Evolutionary conservation across 148 eudicot genomes (phyloP), one percentile per base, ranked within the genome.

Genomic region (Camellia lanceoleosa): DNA sequence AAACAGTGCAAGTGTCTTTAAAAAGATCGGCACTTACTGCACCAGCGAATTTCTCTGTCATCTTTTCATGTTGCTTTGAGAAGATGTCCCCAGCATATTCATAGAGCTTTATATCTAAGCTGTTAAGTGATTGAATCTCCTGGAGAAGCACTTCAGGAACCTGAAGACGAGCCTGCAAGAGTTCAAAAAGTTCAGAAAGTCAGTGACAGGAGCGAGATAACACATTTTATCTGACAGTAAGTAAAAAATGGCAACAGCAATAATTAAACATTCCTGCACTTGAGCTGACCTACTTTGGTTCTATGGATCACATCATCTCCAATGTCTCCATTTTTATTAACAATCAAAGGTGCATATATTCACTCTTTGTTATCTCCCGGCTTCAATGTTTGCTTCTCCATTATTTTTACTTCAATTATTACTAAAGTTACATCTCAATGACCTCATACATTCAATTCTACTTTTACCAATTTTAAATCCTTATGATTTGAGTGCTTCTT

Each of bases 81-180:
- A 89, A 91, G 79, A 91, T 88, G 42, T 83, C 74, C 80, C 87
- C 87, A 62, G 95, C 98, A 84, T 96, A 91, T 46, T 89, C 86
- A 70, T 96, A 93, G 59, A 96, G 91, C 84, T 96, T 91, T 79
- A 92, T 77, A 80, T 96, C 99, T 73, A 96, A 93, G 85, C 86
- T 84, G 83, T 94, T 96, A 9, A 94, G 92, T 73, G 88, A 89
- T 23, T 76, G 74, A 58, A 96, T 94, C 80, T 90, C 86, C 85
- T 87, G 80, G 55, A 94, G 85, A 84, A 91, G 82, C 30, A 78
- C 87, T 81, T 92, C 88, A 81, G 92, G 86, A 79, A 94, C 89
- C 75, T 70, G 85, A 38, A 44, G 88, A 16, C 99, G 95, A 30
- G 94, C 94, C 98, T 97, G 91, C 60, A 81, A 72, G 66, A 72